Evolutionary conservation across 2,329 filamentous ascomycete genomes (phyloP), one percentile per base, ranked within the genome.

Genomic region (Botrytis cinerea): DNA sequence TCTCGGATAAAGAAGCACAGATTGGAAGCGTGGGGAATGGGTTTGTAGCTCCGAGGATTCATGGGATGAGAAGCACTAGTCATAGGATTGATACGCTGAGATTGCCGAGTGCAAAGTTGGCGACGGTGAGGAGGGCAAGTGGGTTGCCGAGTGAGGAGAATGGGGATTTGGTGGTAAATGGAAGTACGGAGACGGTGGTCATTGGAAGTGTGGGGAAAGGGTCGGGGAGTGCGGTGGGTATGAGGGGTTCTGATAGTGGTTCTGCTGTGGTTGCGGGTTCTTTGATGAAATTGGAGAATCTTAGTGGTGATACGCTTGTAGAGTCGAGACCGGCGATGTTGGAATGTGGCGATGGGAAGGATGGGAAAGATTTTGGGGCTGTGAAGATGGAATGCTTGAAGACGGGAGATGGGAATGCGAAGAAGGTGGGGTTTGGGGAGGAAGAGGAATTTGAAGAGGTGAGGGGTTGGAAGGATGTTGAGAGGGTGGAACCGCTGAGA

Each of bases 31-130:
- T 40, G 25, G 66, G 35, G 2, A 43, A 28, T 40, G 64, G 64
- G 2, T 10, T 32, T 38, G 10, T 14, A 8, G 10, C 35, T 2
- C 57, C 57, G 6, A 46, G 16, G 28, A 28, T 57, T 57, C 51
- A 28, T 18, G n/a, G 51, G n/a, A 3, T 3, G 22, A 62, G 22
- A 25, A 62, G n/a, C 5, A 40, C 9, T 40, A 40, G n/a, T 62
- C 60, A 62, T n/a, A 62, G 71, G 8, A 70, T 73, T 35, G 64
- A 68, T n/a, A 62, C 71, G n/a, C 45, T 73, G 16, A 57, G 51
- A 43, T 62, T 73, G 28, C 71, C 71, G 7, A 67, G 40, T 20
- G 35, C 54, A 4, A 40, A 46, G 14, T 45, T 73, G n/a, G 54
- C 28, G 22, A 73, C 64, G 10, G 71, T 73, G 1, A 48, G 71